Evolutionary conservation across 2,329 filamentous ascomycete species (phyloP).

Genomic region (Verticillium longisporum): DNA sequence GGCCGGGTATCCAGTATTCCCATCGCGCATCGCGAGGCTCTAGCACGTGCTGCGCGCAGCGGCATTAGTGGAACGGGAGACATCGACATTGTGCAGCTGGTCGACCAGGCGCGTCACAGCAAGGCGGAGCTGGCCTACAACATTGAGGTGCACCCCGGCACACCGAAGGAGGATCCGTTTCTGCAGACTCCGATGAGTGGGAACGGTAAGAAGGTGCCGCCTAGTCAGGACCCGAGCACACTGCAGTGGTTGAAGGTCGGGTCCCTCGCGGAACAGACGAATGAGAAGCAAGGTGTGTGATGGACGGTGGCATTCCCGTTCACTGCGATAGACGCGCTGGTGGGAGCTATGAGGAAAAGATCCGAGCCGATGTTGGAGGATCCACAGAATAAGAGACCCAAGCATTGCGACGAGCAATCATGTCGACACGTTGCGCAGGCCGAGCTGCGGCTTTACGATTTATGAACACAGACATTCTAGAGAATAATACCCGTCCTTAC

Average conservation of each 20-base stretch:
- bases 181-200: conserved; percentile 19
- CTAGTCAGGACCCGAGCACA: conserved; percentile 30
- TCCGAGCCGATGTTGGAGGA: not conserved
- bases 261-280: not conserved
- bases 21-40: conserved; percentile 13
- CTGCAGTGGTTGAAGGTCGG: conserved; percentile 15
- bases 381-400: not conserved
- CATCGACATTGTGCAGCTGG: conserved; percentile 8
- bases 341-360: no score
- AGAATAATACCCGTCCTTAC: not conserved
- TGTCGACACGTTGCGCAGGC: not conserved
- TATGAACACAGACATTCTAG: not conserved
- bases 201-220: conserved; percentile 21
- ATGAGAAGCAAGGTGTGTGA: not conserved
- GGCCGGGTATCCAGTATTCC: conserved; percentile 13
- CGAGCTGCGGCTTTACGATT: not conserved
- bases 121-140: conserved; percentile 6
- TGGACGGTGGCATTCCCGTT: not conserved
- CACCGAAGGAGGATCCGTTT: conserved; percentile 30
- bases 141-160: conserved; percentile 33
- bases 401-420: not conserved
- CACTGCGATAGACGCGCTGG: no score
- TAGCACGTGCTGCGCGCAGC: conserved; percentile 5
- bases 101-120: conserved; percentile 7
- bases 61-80: conserved; percentile 7